These are phyloP conservation scores for Talaromyces sp. DNA, from an alignment of 2,329 filamentous ascomycete genomes.

Conservation along the genomic window DNA sequence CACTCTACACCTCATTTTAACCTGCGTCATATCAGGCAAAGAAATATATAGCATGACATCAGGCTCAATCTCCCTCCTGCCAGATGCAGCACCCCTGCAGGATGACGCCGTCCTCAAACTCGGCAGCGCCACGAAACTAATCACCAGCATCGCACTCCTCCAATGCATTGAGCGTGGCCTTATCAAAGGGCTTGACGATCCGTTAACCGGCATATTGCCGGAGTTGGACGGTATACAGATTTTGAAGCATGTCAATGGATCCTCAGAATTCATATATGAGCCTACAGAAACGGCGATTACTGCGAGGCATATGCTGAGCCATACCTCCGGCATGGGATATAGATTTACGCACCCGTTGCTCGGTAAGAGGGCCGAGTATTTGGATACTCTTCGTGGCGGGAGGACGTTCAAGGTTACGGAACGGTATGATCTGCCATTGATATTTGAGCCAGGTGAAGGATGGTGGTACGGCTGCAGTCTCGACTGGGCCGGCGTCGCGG, in stretches of 20 bases:
- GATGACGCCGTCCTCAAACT: background rate
- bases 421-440: background rate
- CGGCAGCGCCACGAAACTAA: background rate
- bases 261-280: background rate
- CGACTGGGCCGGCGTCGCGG: background rate
- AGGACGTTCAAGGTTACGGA: background rate
- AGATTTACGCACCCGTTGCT: background rate
- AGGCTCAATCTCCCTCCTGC: background rate
- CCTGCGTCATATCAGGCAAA: background rate
- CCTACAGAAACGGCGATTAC: background rate
- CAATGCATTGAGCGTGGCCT: background rate
- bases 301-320: background rate
- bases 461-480: background rate
- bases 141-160: background rate
- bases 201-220: background rate
- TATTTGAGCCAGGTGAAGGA: background rate
- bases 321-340: background rate
- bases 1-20: background rate
- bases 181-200: background rate
- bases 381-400: background rate
- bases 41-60: background rate
- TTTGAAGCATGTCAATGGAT: background rate
- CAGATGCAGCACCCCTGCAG: background rate
- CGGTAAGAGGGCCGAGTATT: background rate
- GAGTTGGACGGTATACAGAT: background rate